A percentile compares a stretch with the other conserved stretches of the same genome.
Conservation (phyloP, 495 filamentous ascomycete species). For the Aspergillus indologenus region DNA sequence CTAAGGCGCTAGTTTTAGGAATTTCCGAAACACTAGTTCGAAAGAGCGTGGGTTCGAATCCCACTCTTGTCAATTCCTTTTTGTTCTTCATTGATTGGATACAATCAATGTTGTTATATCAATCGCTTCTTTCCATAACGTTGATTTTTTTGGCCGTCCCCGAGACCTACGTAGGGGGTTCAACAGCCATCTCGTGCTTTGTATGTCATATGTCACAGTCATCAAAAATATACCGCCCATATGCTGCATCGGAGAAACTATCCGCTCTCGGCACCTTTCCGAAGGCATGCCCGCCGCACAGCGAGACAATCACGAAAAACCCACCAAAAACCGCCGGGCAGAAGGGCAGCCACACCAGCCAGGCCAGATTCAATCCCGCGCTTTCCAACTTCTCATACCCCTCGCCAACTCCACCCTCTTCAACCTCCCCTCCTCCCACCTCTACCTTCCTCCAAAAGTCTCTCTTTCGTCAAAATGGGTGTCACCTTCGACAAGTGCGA, state of each 20-base stretch:
- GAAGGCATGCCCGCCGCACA: conserved; percentile 17
- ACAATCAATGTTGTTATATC: no score
- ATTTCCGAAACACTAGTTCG: conserved; percentile 4
- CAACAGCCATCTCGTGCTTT: no score
- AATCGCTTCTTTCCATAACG: no score
- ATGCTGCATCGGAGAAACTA: conserved; percentile 24
- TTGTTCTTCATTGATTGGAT: no score
- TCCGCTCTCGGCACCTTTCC: conserved; percentile 17
- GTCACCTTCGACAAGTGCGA: conserved; percentile 55
- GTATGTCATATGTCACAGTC: no score
- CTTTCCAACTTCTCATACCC: conserved; percentile 9
- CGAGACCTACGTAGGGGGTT: no score
- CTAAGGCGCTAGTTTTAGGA: not conserved
- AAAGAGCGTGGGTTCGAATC: conserved; percentile 43
- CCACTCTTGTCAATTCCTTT: conserved; percentile 38
- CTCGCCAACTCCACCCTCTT: not conserved
- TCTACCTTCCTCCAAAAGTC: no score
- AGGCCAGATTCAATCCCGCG: conserved; percentile 26
- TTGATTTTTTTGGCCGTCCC: no score
- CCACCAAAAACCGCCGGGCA: conserved; percentile 29
- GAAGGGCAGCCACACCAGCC: not conserved
- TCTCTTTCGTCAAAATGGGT: conserved; percentile 46
- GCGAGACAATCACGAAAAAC: conserved; percentile 43
- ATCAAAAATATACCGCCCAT: no score
- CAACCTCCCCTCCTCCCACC: not conserved